Conservation (phyloP, 176 grass and related monocot species). For the Triticum timopheevii region DNA sequence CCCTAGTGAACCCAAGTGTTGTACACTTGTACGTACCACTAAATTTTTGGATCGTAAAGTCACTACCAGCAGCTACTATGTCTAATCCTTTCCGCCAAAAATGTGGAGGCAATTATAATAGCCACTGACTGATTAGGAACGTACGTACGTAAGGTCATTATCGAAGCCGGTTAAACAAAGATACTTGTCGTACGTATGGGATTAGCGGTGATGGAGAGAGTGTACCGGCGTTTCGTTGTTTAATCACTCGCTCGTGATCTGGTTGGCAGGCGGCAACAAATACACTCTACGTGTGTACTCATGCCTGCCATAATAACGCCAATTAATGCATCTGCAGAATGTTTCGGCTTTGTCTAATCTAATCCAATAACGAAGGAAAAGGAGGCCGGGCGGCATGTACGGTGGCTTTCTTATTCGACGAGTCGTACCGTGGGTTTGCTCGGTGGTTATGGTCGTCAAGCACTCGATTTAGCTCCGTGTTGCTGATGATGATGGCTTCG, state of each 20-base stretch:
- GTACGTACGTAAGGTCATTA: not conserved
- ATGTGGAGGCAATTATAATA: not conserved
- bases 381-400: not conserved
- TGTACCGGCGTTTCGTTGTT: not conserved
- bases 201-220: not conserved
- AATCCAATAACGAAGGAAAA: not conserved
- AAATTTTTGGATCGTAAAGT: not conserved
- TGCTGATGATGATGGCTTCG: slow-evolving; percentile 1
- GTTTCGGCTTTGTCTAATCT: slow-evolving; percentile 28
- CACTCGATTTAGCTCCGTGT: not conserved
- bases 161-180: not conserved
- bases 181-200: not conserved
- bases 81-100: slow-evolving; percentile 1
- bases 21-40: not conserved
- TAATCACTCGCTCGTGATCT: not conserved
- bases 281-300: not conserved
- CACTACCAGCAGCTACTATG: not conserved
- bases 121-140: not conserved
- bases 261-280: slow-evolving; percentile 3
- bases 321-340: slow-evolving; percentile 15
- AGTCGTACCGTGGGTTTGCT: not conserved
- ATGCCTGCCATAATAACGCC: not conserved
- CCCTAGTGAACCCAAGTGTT: not conserved
- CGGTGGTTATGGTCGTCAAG: slow-evolving; percentile 20
- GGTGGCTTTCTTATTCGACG: not conserved